phyloP scores from a whole-genome alignment of 345 rosid species.

The Angophora floribunda region DNA sequence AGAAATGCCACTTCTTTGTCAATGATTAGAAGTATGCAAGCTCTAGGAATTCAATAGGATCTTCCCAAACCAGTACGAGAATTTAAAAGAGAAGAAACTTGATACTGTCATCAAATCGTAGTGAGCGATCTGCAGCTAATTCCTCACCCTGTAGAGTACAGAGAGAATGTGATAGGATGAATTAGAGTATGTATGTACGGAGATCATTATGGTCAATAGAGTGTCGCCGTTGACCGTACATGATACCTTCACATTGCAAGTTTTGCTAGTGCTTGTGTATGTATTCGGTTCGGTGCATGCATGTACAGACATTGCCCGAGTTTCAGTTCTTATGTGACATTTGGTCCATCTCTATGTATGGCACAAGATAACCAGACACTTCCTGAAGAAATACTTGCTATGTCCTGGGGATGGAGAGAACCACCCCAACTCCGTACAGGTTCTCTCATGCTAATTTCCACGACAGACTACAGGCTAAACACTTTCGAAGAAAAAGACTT shows the following conservation, averaged over 20 bases:
- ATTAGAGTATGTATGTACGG: not conserved
- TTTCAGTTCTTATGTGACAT: not conserved
- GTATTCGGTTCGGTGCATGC: not conserved
- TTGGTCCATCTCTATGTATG: not conserved
- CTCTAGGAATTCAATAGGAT: conserved; percentile 73
- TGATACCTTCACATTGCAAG: not conserved
- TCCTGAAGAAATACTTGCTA: not conserved
- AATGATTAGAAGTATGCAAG: conserved; percentile 66
- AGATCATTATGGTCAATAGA: not conserved
- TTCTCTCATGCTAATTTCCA: not conserved
- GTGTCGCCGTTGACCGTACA: not conserved
- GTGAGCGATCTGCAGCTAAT: not conserved
- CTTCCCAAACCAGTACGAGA: not conserved
- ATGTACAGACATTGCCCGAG: not conserved
- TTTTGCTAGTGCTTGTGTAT: not conserved
- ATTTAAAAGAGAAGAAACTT: not conserved
- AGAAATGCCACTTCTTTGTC: conserved; percentile 52
- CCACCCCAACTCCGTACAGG: not conserved
- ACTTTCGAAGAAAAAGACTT: not conserved
- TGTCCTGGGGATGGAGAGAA: not conserved
- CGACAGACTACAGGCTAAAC: not conserved
- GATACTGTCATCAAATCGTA: not conserved
- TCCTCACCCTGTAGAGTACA: not conserved
- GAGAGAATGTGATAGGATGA: not conserved
- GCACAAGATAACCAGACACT: not conserved